Base-by-base conservation (phyloP, 768 basidiomycete genomes). In the Pulveroboletus sp. region DNA sequence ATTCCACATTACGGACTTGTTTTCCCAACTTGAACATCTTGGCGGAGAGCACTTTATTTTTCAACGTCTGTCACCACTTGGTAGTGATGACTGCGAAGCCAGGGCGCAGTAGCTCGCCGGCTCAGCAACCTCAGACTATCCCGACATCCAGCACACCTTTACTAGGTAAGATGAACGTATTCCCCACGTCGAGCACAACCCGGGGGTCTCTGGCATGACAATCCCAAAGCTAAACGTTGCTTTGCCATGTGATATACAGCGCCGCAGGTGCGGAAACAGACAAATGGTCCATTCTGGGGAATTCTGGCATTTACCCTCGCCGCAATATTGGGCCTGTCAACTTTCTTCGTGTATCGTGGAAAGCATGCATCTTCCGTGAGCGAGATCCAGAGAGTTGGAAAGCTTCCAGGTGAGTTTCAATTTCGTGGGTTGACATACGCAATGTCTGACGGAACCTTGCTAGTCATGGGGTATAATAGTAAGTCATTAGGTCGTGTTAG, bases 401-500 rank as follows among this genome's bases (percentile, higher is more conserved):
- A 59, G 53, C 60, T 73, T 45, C 72, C 72, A 36, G 68, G 71
- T 70, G 56, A 50, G 65, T 35, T 20, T 41, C 12, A 36, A 35
- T 16, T 32, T 16, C 12, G 21, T 39, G 13, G 11, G n/a, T 3
- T 32, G 31, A 16, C 25, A 24, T 4, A 20, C 7, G 4, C 6
- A 4, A 27, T 9, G 25, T 51, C 37, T 59, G 33, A 57, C 27
- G n/a, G 20, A 13, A 10, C 9, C 16, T 9, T 34, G 21, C 2
- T 34, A 84, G 81, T 77, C 17, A 69, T 84, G 70, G 83, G 82
- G 3, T 85, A 80, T 55, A 85, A 85, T 53, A 84, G 81, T 84
- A 40, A 60, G 79, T 56, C 43, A 45, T 34, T 16, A 2, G 16
- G 16, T 56, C 31, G 20, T 37, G 17, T 19, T 33, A 16, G 52